Percentiles rank a stretch among this genome's conserved stretches.
Conservation (phyloP, 148 eudicot genomes). For the Vaccinium darrowii region DNA sequence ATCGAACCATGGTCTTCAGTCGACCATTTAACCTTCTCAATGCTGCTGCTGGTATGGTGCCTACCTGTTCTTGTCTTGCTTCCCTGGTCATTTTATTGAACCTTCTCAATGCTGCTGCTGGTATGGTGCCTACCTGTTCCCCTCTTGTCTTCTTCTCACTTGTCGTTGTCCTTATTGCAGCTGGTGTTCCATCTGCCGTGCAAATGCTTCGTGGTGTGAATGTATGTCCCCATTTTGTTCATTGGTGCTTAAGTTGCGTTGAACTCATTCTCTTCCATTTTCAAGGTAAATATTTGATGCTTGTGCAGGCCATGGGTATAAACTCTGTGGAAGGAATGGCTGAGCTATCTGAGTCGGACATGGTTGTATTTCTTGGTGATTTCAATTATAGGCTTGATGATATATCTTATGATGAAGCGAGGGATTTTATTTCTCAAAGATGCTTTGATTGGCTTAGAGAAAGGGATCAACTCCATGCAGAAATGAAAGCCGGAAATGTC, state of each 20-base stretch:
- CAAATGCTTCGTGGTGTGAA: conserved; percentile 59
- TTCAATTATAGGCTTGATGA: conserved; percentile 92
- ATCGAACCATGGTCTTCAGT: conserved; percentile 77
- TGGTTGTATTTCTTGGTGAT: conserved; percentile 95
- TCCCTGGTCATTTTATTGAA: conserved; percentile 45
- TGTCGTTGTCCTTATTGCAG: conserved; percentile 71
- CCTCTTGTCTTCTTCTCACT: conserved; percentile 53
- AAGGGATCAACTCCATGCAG: conserved; percentile 82
- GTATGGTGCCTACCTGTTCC: conserved; percentile 60
- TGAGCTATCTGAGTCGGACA: conserved; percentile 92
- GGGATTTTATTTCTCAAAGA: conserved; percentile 97
- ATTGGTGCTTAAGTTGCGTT: conserved; percentile 9
- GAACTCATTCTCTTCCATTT: background rate
- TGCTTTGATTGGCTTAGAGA: conserved; percentile 94
- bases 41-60: conserved; percentile 73
- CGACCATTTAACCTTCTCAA: conserved; percentile 53
- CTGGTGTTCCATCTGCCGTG: conserved; percentile 64
- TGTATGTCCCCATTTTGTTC: conserved; percentile 48
- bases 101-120: conserved; percentile 54
- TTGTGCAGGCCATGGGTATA: conserved; percentile 53
- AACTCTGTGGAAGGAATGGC: conserved; percentile 60
- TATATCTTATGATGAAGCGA: conserved; percentile 95
- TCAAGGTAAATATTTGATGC: conserved; percentile 1
- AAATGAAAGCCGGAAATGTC: conserved; percentile 91
- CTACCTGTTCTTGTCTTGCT: conserved; percentile 47